Evolutionary conservation across 192 early-diverging fungal species (phyloP).

Genomic region (Spizellomyces punctatus): DNA sequence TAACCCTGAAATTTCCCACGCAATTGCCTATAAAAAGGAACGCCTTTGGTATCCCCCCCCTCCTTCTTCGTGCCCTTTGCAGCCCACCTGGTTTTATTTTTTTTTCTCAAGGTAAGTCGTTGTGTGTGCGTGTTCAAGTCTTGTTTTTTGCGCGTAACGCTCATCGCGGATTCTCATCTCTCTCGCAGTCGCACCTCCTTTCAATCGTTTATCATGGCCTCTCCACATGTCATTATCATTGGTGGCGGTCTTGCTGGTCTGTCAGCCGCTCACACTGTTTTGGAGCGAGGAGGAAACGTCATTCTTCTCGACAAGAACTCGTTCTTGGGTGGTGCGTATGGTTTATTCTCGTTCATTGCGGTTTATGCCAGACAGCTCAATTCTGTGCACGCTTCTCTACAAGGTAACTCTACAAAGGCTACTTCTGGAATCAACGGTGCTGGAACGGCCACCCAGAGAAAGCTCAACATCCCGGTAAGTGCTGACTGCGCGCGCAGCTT

Average conservation of each 20-base stretch:
- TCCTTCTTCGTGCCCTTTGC: no score
- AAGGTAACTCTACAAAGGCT: slow-evolving; percentile 96
- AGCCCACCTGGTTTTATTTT: no score
- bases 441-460: slow-evolving; percentile 80
- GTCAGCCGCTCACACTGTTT: slow-evolving; percentile 81
- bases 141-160: no score
- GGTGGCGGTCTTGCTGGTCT: slow-evolving; percentile 91
- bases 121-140: no score
- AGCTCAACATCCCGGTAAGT: slow-evolving; percentile 56
- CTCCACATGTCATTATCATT: slow-evolving; percentile 69
- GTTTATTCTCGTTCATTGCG: background rate
- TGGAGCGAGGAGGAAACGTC: slow-evolving; percentile 84
- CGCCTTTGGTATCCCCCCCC: no score
- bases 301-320: slow-evolving; percentile 85
- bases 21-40: no score
- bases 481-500: background rate
- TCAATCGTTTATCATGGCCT: background rate
- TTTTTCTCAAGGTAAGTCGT: no score
- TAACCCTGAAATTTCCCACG: no score
- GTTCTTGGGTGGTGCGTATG: slow-evolving; percentile 71
- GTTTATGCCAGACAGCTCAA: background rate
- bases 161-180: no score
- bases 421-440: slow-evolving; percentile 98
- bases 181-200: no score
- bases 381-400: background rate